phyloP scores from a whole-genome alignment of 2,329 filamentous ascomycete genomes.

The Trichoderma atrobrunneum region DNA sequence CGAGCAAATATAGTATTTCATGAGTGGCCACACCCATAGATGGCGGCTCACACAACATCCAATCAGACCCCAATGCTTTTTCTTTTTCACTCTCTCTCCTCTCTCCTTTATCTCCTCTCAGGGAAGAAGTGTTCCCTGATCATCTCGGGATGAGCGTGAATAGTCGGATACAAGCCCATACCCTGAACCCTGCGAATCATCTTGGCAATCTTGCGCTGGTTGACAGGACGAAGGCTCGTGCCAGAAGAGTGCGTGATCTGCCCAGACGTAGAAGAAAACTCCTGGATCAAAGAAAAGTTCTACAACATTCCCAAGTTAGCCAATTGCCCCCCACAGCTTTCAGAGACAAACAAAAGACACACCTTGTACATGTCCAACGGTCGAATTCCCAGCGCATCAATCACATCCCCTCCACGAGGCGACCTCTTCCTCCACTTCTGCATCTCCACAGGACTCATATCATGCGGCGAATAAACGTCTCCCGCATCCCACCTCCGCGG shows the following conservation, averaged over 20 bases:
- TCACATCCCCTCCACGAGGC: constrained; percentile 64
- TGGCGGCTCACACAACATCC: not conserved
- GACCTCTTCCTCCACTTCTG: constrained; percentile 68
- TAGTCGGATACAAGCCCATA: constrained; percentile 86
- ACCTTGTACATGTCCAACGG: constrained; percentile 88
- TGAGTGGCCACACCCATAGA: not conserved
- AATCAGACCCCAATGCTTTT: not conserved
- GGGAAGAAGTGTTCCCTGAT: constrained; percentile 47
- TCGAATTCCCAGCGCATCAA: constrained; percentile 76
- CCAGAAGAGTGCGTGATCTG: constrained; percentile 74
- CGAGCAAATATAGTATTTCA: not conserved
- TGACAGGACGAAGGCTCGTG: constrained; percentile 80
- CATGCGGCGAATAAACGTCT: constrained; percentile 88
- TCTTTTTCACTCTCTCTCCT: not conserved
- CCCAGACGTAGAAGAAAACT: constrained; percentile 82
- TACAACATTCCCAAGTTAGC: constrained; percentile 35
- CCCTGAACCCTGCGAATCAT: constrained; percentile 86
- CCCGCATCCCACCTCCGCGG: constrained; percentile 70
- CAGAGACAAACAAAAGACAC: constrained; percentile 17
- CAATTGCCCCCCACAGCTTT: not conserved
- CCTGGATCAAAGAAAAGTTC: constrained; percentile 91
- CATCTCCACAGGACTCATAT: constrained; percentile 76
- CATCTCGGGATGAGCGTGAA: constrained; percentile 84
- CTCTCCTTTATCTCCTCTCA: constrained; percentile 15
- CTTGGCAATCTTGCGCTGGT: constrained; percentile 91